Base-by-base conservation (phyloP, 192 early-diverging fungal species). In the Diversispora epigaea region DNA sequence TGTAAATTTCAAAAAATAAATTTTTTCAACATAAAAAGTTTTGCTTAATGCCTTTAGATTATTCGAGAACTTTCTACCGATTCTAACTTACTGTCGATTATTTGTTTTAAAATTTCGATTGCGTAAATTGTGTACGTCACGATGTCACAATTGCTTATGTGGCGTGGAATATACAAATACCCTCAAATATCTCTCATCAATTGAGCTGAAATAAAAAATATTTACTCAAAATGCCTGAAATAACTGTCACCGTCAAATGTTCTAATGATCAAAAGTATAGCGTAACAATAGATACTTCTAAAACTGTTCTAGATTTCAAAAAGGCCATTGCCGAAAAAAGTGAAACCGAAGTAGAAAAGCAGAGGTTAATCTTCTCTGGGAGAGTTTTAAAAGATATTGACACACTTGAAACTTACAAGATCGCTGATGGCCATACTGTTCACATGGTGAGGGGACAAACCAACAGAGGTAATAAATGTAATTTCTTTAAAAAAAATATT, bases 331-430 rank as follows among this genome's bases (percentile, higher is more conserved):
- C 91, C 11, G 82, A 83, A 32, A 72, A 84, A 56, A 84, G 85
- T 14, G 84, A 91, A 55, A 89, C 90, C 7, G 88, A 92, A 4
- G 86, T 85, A 17, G 86, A 86, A 14, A 79, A 85, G 47, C 96
- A 94, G 80, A 86, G 96, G 19, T 87, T 99, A 56, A 99, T 99
- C 74, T 99, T 90, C 79, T 89, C 95, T 45, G 97, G 97, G 10
- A 85, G 90, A 49, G 95, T 99, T 56, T 88, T 99, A 60, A 99
- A 99, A 81, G 96, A 99, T 79, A 85, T 78, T 12, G 95, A 97
- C 45, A 89, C 80, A 3, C 80, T 99, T 22, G 76, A 80, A 3
- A 78, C 77, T 8, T 96, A 96, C 84, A 97, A 97, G 81, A 83
- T 99, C 32, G 82, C 82, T 1, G 93, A 96, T 14, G 93, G 93